A percentile compares a stretch with the other conserved stretches of the same genome.
Evolutionary conservation across 192 early-diverging fungal genomes (phyloP).

Genomic region (Allomyces macrogynus): DNA sequence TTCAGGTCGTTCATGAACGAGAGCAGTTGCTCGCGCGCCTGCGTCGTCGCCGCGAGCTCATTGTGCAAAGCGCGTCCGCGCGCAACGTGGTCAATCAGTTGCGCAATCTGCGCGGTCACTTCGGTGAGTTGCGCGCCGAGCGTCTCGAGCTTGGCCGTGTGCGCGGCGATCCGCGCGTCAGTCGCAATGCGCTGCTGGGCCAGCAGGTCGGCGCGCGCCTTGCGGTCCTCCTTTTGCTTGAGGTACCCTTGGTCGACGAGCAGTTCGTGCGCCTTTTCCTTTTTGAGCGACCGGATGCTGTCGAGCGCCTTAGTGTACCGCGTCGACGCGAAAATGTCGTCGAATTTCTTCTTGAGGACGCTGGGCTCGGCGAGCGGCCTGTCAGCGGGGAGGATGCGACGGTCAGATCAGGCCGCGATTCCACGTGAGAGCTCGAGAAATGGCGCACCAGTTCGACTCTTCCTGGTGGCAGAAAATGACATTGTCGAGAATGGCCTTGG

Average conservation of each 20-base stretch:
- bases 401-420: too few species aligned
- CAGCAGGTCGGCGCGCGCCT: too few species aligned
- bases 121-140: slow-evolving; percentile 2
- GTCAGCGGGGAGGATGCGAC: slow-evolving; percentile 1
- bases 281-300: slow-evolving; percentile 52
- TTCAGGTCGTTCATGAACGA: slow-evolving; percentile 1
- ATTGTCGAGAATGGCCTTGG: slow-evolving; percentile 79
- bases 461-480: slow-evolving; percentile 99
- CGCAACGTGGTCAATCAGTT: neutral
- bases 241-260: slow-evolving; percentile 41
- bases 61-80: too few species aligned
- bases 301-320: slow-evolving; percentile 81
- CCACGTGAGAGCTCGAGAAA: too few species aligned
- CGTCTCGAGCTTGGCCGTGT: slow-evolving; percentile 12
- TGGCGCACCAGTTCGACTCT: slow-evolving; percentile 75
- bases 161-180: slow-evolving; percentile 7
- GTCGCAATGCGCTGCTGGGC: neutral
- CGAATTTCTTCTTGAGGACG: slow-evolving; percentile 85
- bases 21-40: slow-evolving; percentile 4
- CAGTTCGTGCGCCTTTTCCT: slow-evolving; percentile 42
- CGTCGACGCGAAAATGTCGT: slow-evolving; percentile 93
- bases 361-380: slow-evolving; percentile 78
- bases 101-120: neutral
- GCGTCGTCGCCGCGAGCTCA: too few species aligned
- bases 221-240: slow-evolving; percentile 17